Base-by-base conservation (phyloP, 345 rosid genomes). In the Rhizophora mangle region DNA sequence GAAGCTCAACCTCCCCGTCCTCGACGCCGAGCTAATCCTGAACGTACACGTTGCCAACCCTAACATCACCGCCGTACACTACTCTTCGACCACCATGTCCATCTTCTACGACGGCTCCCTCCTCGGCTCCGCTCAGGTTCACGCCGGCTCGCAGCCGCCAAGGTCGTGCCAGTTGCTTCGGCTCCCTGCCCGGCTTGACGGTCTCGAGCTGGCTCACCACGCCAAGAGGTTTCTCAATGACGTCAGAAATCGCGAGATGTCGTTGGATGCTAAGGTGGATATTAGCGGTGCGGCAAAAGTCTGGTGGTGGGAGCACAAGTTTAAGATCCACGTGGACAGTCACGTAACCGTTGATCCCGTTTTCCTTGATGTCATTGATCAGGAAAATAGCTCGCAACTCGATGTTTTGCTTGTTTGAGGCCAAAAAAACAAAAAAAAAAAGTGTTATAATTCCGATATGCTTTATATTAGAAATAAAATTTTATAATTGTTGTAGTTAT, bases 1-100 rank as follows among this genome's bases (percentile, higher is more conserved):
- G 67, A 87, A 87, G 80, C 82, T 93, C 71, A 87, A 83, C 71
- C 70, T 86, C 69, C 90, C 98, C 1, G 76, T 83, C 72, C 79
- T 90, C 62, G 93, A 93, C 78, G 87, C 92, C 47, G 97, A 86
- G 65, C 66, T 93, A 9, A 70, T 85, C 82, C 90, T 90, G 13
- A 87, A 86, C 74, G 90, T 90, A 76, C 93, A 90, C 82, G 89
- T 89, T 85, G 79, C 87, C 54, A 93, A 93, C 77, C 96, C 96
- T 26, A 90, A 93, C 85, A 63, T 85, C 76, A 69, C 80, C 47
- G 77, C 97, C 63, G 66, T 89, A 76, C 78, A 80, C 72, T 90
- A 89, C 89, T 76, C 93, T 31, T 80, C 97, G 68, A 72, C 97
- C 68, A 82, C 83, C 30, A 85, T 93, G 97, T 84, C 96, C 62